A percentile compares a stretch with the other conserved stretches of the same genome.
Evolutionary conservation across 768 basidiomycete species (phyloP).

Genomic region (Calocybe indica): DNA sequence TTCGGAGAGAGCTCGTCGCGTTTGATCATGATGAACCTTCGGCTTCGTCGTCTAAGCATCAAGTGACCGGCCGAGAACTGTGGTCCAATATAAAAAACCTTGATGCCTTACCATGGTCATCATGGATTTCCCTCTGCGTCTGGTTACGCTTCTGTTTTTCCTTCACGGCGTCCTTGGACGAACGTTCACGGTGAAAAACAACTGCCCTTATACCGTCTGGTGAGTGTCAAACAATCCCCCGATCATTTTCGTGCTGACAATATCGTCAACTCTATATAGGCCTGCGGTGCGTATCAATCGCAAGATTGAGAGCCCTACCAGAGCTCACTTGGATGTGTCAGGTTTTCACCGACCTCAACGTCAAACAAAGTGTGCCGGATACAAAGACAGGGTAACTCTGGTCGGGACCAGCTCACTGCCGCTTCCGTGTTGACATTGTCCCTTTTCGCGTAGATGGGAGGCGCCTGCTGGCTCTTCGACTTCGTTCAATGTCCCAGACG

Average conservation of each 20-base stretch:
- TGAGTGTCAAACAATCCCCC: neutral
- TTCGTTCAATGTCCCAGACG: neutral
- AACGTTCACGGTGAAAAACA: neutral
- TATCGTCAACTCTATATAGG: neutral
- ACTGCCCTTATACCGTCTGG: conserved; percentile 1
- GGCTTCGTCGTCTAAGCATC: too few relatives aligned
- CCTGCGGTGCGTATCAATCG: neutral
- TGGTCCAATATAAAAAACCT: too few relatives aligned
- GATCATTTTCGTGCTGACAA: neutral
- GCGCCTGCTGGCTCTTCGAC: neutral
- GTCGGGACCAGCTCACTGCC: neutral
- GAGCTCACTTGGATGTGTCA: too few relatives aligned
- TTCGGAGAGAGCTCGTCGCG: too few relatives aligned
- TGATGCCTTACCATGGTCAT: too few relatives aligned
- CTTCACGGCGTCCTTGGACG: neutral
- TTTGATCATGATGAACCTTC: too few relatives aligned
- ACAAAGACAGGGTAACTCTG: neutral
- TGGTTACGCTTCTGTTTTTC: too few relatives aligned
- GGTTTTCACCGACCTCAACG: neutral
- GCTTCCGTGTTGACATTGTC: neutral
- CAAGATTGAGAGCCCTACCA: too few relatives aligned
- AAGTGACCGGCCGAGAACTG: too few relatives aligned
- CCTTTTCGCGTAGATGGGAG: neutral
- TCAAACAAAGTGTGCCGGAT: neutral
- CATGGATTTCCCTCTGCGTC: too few relatives aligned